Conservation (phyloP, 345 rosid species). For the Euphorbia pulcherrima region DNA sequence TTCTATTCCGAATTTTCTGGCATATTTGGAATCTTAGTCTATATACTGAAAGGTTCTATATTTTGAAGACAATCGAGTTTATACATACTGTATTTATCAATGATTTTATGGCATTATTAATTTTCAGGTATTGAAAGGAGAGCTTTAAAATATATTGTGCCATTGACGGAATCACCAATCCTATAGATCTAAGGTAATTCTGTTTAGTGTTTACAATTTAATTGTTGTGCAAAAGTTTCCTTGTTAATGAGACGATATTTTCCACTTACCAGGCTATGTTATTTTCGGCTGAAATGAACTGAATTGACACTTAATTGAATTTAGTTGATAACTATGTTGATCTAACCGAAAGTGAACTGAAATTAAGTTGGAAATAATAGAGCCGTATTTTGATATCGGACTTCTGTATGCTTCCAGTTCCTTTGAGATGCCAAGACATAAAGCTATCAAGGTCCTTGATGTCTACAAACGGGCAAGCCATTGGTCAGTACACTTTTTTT, state of each 20-base stretch:
- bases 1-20: slow-evolving; percentile 5
- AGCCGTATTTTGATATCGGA: too few relatives aligned
- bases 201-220: slow-evolving; percentile 18
- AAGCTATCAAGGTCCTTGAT: slow-evolving; percentile 78
- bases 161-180: slow-evolving; percentile 97
- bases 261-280: slow-evolving; percentile 4
- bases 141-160: slow-evolving; percentile 96
- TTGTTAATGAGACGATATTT: slow-evolving; percentile 6
- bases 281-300: too few relatives aligned
- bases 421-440: slow-evolving; percentile 97
- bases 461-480: slow-evolving; percentile 82
- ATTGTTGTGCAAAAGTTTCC: slow-evolving; percentile 10
- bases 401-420: slow-evolving; percentile 60
- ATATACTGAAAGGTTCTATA: background rate
- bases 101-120: slow-evolving; percentile 12
- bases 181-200: slow-evolving; percentile 86
- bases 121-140: slow-evolving; percentile 92
- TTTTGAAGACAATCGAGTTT: background rate
- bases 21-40: too few relatives aligned
- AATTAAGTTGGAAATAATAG: too few relatives aligned
- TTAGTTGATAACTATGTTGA: too few relatives aligned
- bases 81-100: slow-evolving; percentile 1
- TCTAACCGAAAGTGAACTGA: too few relatives aligned
- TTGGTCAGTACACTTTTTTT: slow-evolving; percentile 45
- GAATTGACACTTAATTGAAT: too few relatives aligned